phyloP scores from a whole-genome alignment of 805 yeast genomes.

The Middelhovenomyces tepae region DNA sequence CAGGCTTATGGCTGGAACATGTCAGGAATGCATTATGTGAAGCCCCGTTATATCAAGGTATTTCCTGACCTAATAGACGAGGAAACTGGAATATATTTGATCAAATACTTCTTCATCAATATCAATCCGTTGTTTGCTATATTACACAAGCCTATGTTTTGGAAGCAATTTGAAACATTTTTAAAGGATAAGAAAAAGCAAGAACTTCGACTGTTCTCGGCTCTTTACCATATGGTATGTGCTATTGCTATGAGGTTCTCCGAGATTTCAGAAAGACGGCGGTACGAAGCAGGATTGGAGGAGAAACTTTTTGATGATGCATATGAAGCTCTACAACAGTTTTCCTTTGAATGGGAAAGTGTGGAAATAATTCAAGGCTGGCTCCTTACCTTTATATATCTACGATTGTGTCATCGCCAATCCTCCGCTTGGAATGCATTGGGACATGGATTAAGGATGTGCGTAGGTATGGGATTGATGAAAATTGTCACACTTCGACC shows the following conservation, averaged over 20 bases:
- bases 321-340: slow-evolving; percentile 30
- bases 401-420: slow-evolving; percentile 38
- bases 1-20: slow-evolving; percentile 61
- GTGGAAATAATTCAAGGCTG: slow-evolving; percentile 44
- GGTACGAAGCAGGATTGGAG: slow-evolving; percentile 27
- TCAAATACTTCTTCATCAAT: slow-evolving; percentile 37
- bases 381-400: slow-evolving; percentile 37
- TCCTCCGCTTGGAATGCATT: slow-evolving; percentile 35
- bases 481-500: slow-evolving; percentile 21
- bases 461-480: slow-evolving; percentile 38
- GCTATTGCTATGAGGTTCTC: slow-evolving; percentile 44
- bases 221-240: slow-evolving; percentile 40
- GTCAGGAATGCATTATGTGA: slow-evolving; percentile 47
- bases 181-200: slow-evolving; percentile 19
- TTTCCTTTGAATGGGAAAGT: slow-evolving; percentile 45
- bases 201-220: slow-evolving; percentile 36
- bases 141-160: slow-evolving; percentile 44
- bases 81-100: slow-evolving; percentile 21
- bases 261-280: slow-evolving; percentile 29
- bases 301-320: slow-evolving; percentile 36
- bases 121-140: slow-evolving; percentile 47
- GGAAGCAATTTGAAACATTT: slow-evolving; percentile 37
- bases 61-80: slow-evolving; percentile 18
- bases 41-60: slow-evolving; percentile 17
- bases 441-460: slow-evolving; percentile 36